Percentiles rank a stretch among this genome's conserved stretches.
Evolutionary conservation across 257 asterid species (phyloP).

Genomic region (Solanum virginianum): DNA sequence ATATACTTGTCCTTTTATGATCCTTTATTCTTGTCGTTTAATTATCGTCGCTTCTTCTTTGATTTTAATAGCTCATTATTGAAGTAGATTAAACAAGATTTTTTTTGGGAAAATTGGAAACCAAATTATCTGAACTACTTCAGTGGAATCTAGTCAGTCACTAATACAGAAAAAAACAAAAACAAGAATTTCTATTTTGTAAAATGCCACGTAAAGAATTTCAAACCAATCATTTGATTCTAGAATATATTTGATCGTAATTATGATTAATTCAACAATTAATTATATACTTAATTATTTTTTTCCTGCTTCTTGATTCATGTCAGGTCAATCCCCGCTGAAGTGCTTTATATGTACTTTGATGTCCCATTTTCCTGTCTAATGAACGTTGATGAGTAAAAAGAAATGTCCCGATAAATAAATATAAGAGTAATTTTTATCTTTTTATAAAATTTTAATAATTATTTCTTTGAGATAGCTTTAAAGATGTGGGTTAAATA

Average conservation of each 20-base stretch:
- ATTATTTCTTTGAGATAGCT: too few relatives aligned
- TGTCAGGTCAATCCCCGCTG: not conserved
- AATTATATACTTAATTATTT: not conserved
- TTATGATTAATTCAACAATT: not conserved
- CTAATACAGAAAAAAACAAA: not conserved
- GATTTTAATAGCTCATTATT: not conserved
- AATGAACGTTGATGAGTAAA: not conserved
- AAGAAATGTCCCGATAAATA: too few relatives aligned
- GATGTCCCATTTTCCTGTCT: not conserved
- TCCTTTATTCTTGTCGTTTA: not conserved
- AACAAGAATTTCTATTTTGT: not conserved
- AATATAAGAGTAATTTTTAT: too few relatives aligned
- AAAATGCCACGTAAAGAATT: not conserved
- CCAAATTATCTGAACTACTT: not conserved
- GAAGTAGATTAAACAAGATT: not conserved
- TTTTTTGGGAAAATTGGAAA: not conserved
- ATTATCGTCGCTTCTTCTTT: not conserved
- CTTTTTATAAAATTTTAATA: too few relatives aligned
- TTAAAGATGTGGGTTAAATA: too few relatives aligned
- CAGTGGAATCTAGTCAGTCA: not conserved
- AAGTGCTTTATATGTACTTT: not conserved
- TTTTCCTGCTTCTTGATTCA: not conserved
- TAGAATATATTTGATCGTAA: not conserved
- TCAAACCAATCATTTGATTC: not conserved
- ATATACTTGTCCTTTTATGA: not conserved